Percentiles rank a stretch among this genome's conserved stretches.
Evolutionary conservation across 768 basidiomycete species (phyloP).

Genomic region (Tricholoma furcatifolium): DNA sequence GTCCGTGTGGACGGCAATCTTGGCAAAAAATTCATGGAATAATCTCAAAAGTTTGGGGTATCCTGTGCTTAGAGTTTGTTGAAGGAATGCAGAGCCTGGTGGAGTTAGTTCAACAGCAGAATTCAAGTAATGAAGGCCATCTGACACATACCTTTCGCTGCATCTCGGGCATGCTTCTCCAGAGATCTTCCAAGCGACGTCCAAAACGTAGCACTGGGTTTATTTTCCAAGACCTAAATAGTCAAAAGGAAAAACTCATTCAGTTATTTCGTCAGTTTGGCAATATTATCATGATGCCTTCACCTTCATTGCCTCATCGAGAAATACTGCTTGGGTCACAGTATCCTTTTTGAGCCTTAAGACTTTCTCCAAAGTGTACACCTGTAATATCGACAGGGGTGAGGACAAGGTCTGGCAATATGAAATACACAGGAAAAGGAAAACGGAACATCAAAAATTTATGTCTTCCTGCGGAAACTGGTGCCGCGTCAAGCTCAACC

Average conservation of each 20-base stretch:
- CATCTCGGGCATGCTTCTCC: conserved; percentile 81
- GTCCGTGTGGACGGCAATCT: conserved; percentile 94
- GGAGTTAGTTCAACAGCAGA: background rate
- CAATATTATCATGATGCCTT: background rate
- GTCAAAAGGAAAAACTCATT: background rate
- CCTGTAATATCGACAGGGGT: conserved; percentile 42
- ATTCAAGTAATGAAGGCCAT: background rate
- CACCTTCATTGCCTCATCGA: conserved; percentile 95
- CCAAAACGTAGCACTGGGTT: conserved; percentile 93
- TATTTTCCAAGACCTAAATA: conserved; percentile 77
- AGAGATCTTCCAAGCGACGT: conserved; percentile 73
- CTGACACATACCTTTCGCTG: conserved; percentile 61
- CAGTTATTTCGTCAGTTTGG: background rate
- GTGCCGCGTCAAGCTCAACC: conserved; percentile 1
- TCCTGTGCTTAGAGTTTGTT: conserved; percentile 82
- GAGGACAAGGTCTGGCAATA: background rate
- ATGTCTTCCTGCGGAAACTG: background rate
- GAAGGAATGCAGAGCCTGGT: conserved; percentile 83
- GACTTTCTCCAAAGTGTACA: conserved; percentile 95
- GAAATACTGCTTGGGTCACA: conserved; percentile 70
- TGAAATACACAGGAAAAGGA: background rate
- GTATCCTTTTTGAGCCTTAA: conserved; percentile 86
- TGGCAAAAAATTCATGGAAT: conserved; percentile 96
- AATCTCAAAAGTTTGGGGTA: conserved; percentile 88
- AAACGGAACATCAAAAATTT: background rate